Evolutionary conservation across 306 rosid genomes (phyloP).

Genomic region (Acacia crassicarpa): DNA sequence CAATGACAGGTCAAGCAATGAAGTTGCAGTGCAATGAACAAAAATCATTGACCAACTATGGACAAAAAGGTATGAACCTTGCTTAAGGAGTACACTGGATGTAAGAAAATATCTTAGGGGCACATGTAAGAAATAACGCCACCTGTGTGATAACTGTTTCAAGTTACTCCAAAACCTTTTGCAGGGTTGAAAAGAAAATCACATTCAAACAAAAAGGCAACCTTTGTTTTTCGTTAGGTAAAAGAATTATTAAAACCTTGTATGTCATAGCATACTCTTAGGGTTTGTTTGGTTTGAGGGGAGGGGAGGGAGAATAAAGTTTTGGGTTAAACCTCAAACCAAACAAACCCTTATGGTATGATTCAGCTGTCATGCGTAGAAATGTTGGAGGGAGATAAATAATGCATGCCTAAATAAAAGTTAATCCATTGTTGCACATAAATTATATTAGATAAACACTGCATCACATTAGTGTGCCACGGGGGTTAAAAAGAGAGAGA

Average conservation of each 20-base stretch:
- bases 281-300: no score
- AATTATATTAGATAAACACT: not conserved
- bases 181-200: not conserved
- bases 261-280: not conserved
- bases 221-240: not conserved
- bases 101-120: not conserved
- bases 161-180: not conserved
- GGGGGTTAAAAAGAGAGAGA: not conserved
- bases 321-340: no score
- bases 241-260: not conserved
- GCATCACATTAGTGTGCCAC: not conserved
- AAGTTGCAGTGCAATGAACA: slow-evolving; percentile 7
- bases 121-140: not conserved
- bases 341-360: no score
- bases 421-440: not conserved
- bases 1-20: slow-evolving; percentile 18
- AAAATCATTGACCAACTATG: not conserved
- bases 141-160: not conserved
- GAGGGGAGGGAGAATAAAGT: no score
- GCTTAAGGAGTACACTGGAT: not conserved
- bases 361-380: not conserved
- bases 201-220: not conserved
- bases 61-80: not conserved
- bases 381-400: not conserved
- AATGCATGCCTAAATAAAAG: not conserved